Conservation (phyloP, 331 rosid genomes). For the Quercus phellos region DNA sequence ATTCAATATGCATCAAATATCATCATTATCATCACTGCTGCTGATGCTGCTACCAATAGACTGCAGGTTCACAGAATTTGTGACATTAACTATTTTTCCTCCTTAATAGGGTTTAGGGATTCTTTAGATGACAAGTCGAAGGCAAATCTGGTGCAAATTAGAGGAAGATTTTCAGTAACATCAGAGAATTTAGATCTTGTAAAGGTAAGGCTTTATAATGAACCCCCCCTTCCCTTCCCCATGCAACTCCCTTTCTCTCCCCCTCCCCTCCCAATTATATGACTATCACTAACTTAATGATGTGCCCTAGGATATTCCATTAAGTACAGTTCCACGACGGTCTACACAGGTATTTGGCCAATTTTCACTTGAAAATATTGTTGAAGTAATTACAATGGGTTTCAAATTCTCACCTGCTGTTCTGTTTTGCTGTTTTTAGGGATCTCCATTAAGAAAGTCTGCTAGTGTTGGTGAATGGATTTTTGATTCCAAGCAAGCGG, state of each 20-base stretch:
- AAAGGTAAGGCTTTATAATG: conserved; percentile 48
- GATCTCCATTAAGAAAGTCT: conserved; percentile 77
- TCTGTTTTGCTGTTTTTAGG: conserved; percentile 49
- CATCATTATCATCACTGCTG: neutral
- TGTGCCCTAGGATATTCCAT: conserved; percentile 79
- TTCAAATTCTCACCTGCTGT: conserved; percentile 19
- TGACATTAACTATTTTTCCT: conserved; percentile 18
- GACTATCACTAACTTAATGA: conserved; percentile 42
- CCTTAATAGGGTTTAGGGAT: conserved; percentile 74
- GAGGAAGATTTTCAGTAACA: conserved; percentile 95
- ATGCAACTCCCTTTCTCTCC: neutral
- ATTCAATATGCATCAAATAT: conserved; percentile 10
- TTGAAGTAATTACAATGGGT: conserved; percentile 1
- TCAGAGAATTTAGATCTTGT: conserved; percentile 95
- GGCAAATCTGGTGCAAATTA: conserved; percentile 92
- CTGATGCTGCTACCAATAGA: conserved; percentile 2
- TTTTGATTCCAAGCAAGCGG: conserved; percentile 76
- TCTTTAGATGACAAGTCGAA: conserved; percentile 90
- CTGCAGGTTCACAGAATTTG: conserved; percentile 9
- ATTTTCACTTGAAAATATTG: conserved; percentile 10
- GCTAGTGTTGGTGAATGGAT: conserved; percentile 98
- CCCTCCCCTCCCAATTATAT: conserved; percentile 2
- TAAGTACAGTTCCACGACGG: conserved; percentile 78
- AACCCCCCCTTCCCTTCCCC: neutral
- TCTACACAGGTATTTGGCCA: conserved; percentile 80